Evolutionary conservation across 2,329 filamentous ascomycete species (phyloP).

Genomic region (Talaromyces atroroseus): DNA sequence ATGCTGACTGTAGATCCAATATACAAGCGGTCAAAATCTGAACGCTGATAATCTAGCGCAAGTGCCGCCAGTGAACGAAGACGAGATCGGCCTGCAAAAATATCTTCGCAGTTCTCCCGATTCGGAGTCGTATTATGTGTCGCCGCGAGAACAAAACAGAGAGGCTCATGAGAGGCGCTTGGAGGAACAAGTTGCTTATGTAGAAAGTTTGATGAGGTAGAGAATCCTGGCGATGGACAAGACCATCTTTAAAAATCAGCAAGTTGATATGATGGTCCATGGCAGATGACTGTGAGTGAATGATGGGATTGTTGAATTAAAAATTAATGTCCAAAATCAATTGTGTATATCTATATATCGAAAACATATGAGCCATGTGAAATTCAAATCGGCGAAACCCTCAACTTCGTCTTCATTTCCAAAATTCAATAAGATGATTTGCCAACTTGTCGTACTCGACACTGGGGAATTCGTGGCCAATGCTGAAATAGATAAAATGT

Average conservation of each 20-base stretch:
- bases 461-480: constrained; percentile 66
- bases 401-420: constrained; percentile 19
- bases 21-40: neutral
- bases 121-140: constrained; percentile 6
- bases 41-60: constrained; percentile 4
- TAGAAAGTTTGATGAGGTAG: constrained; percentile 1
- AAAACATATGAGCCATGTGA: neutral
- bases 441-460: constrained; percentile 56
- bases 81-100: constrained; percentile 2
- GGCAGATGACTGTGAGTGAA: neutral
- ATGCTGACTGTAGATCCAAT: neutral
- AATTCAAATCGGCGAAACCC: neutral
- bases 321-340: neutral
- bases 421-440: constrained; percentile 43
- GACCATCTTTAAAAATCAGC: neutral
- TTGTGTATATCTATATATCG: neutral
- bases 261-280: neutral
- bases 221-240: neutral
- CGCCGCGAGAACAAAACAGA: neutral
- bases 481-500: constrained; percentile 53
- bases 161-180: neutral
- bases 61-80: neutral
- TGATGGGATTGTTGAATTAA: neutral
- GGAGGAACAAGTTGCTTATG: neutral
- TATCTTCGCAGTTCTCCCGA: neutral